Evolutionary conservation across 2,329 filamentous ascomycete genomes (phyloP).

Genomic region (Monilinia fructigena): DNA sequence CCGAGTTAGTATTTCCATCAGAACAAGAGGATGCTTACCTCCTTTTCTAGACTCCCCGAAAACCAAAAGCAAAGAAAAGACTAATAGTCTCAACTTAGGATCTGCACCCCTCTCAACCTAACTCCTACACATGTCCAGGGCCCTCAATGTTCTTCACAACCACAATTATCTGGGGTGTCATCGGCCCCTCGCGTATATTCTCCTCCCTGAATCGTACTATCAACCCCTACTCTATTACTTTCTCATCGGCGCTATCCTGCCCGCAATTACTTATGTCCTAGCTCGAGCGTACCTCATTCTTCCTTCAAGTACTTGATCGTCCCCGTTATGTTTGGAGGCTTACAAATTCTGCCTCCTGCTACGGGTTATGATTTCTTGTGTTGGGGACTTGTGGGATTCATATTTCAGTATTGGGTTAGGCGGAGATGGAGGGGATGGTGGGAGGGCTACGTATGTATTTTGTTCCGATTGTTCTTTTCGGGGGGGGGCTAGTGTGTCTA

Average conservation of each 20-base stretch:
- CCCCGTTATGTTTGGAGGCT: conserved; percentile 67
- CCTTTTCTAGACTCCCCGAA: conserved; percentile 50
- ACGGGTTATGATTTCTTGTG: conserved; percentile 51
- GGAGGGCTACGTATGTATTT: conserved; percentile 55
- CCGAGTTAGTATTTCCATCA: too few relatives aligned
- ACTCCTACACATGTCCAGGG: conserved; percentile 49
- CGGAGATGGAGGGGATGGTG: conserved; percentile 57
- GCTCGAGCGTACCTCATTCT: conserved; percentile 57
- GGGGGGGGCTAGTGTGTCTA: neutral
- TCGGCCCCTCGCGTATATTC: conserved; percentile 49
- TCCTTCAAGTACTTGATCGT: conserved; percentile 65
- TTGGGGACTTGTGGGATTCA: conserved; percentile 55
- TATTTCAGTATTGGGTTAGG: conserved; percentile 57
- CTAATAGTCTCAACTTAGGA: conserved; percentile 20
- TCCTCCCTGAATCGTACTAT: conserved; percentile 51
- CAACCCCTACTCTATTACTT: conserved; percentile 50
- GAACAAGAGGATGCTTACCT: too few relatives aligned
- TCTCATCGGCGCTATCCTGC: conserved; percentile 53
- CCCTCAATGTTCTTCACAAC: conserved; percentile 54
- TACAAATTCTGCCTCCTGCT: conserved; percentile 64
- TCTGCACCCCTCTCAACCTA: conserved; percentile 60
- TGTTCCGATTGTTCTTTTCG: neutral
- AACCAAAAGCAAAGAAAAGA: conserved; percentile 46
- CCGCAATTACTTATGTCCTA: conserved; percentile 56
- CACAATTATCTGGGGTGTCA: conserved; percentile 54